Evolutionary conservation across 1,139 yeast genomes (phyloP), one percentile per base, ranked within the genome.

Genomic region (Meyerozyma elateridarum): DNA sequence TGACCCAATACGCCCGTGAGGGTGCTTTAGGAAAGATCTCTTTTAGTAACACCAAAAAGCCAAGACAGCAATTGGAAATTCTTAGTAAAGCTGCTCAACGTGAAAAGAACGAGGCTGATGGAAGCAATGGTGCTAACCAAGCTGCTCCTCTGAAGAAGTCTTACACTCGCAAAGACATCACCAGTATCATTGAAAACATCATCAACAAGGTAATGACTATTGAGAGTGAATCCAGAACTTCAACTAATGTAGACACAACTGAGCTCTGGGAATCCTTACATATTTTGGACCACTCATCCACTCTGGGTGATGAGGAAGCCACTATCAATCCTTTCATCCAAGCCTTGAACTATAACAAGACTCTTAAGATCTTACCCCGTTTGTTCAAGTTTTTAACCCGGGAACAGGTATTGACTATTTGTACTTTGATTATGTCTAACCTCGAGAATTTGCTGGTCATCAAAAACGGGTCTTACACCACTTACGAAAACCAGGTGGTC

Each of bases 1-100:
- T 73, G 49, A 78, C 76, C 20, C 83, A 76, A 45, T 69, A 76
- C 42, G 79, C 81, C 32, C 79, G 81, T 47, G 96, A 85, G 51
- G 96, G 96, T 46, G 93, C 95, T 1, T 69, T 89, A 39, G 97
- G 97, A 46, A 85, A 84, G 60, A 83, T 88, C 38, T 77, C 93
- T 5, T 72, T 84, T 42, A 82, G 87, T 39, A 76, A 78, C 36
- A 91, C 91, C 44, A 85, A 85, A 55, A 81, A 84, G 42, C 96
- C 96, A 44, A 79, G 96, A 62, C 89, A 82, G 56, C 89, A 85
- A 48, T 69, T 88, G 51, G 89, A 81, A 44, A 72, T 88, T 36
- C 72, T 70, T 41, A 69, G 74, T 38, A 74, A 70, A 46, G 79
- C 73, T 6, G 73, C 68, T 8, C 69, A 75, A 45, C 69, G 64